phyloP scores from a whole-genome alignment of 2,329 filamentous ascomycete genomes.

The Cladosporium sp. region DNA sequence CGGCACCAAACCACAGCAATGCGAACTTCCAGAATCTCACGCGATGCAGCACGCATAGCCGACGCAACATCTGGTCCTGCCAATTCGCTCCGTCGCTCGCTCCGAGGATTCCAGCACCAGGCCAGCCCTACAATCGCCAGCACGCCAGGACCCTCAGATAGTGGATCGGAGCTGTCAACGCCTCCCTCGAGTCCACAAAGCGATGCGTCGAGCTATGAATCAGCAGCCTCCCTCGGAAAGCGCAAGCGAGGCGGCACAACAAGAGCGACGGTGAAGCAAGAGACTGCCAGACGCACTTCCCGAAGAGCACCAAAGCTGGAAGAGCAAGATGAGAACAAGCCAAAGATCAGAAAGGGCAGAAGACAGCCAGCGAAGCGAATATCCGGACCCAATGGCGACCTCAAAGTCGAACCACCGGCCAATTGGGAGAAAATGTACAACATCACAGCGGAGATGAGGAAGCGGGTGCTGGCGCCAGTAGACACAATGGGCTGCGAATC shows the following conservation, averaged over 20 bases:
- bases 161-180: constrained; percentile 24
- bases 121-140: constrained; percentile 17
- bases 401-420: constrained; percentile 58
- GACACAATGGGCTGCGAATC: constrained; percentile 97
- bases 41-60: constrained; percentile 30
- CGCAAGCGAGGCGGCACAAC: constrained; percentile 30
- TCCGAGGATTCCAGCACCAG: constrained; percentile 27
- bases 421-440: constrained; percentile 85
- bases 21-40: constrained; percentile 30
- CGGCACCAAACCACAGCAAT: constrained; percentile 17
- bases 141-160: constrained; percentile 12
- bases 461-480: constrained; percentile 73
- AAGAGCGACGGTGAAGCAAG: not conserved
- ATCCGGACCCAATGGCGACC: constrained; percentile 35
- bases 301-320: constrained; percentile 34
- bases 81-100: constrained; percentile 26
- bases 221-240: constrained; percentile 26
- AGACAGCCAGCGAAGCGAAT: constrained; percentile 40
- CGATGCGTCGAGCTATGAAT: constrained; percentile 12
- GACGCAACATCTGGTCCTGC: constrained; percentile 24
- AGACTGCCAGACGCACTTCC: constrained; percentile 29
- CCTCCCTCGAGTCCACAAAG: constrained; percentile 24
- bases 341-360: constrained; percentile 26
- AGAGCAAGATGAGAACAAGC: constrained; percentile 16
- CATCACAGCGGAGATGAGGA: constrained; percentile 76